These are phyloP conservation scores for Thalia dealbata DNA, from an alignment of 176 grass and related monocot genomes.

Conservation along the genomic window DNA sequence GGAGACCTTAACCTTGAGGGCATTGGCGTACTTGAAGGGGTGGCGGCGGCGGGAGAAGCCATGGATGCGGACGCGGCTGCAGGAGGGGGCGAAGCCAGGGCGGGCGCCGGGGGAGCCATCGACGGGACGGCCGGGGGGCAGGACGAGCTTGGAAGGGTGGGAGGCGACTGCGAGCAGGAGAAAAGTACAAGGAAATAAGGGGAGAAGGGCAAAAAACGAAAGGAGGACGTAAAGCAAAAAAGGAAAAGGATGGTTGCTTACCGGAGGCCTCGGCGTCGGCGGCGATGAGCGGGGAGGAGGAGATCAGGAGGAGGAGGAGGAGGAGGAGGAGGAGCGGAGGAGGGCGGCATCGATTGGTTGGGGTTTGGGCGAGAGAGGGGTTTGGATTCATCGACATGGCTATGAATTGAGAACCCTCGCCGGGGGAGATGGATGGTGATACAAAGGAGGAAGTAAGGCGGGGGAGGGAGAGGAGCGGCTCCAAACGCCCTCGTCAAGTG, in stretches of 20 bases:
- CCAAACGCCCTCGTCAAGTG: too few species aligned
- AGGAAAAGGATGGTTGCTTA: conserved; percentile 10
- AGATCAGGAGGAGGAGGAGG: not conserved
- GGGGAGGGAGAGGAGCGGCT: too few species aligned
- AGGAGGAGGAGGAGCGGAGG: not conserved
- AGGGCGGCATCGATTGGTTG: conserved; percentile 22
- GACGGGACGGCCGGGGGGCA: conserved; percentile 18
- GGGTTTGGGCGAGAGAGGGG: conserved; percentile 9
- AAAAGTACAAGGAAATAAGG: not conserved
- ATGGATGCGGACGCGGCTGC: conserved; percentile 47
- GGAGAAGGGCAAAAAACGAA: not conserved
- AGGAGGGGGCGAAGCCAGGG: conserved; percentile 24
- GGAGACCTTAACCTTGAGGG: conserved; percentile 39
- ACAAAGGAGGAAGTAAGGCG: too few species aligned
- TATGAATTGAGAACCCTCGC: too few species aligned
- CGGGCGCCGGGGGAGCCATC: conserved; percentile 31
- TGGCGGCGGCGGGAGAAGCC: conserved; percentile 59
- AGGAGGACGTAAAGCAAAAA: conserved; percentile 8
- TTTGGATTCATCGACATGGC: not conserved
- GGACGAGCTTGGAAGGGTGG: conserved; percentile 14
- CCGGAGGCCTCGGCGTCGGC: conserved; percentile 41
- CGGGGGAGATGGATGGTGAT: too few species aligned
- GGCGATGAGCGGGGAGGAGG: conserved; percentile 18
- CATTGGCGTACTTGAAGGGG: conserved; percentile 58
- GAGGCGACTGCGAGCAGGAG: conserved; percentile 22